These are phyloP conservation scores for Lagerstroemia speciosa DNA, from an alignment of 345 rosid genomes.

Conservation along the genomic window DNA sequence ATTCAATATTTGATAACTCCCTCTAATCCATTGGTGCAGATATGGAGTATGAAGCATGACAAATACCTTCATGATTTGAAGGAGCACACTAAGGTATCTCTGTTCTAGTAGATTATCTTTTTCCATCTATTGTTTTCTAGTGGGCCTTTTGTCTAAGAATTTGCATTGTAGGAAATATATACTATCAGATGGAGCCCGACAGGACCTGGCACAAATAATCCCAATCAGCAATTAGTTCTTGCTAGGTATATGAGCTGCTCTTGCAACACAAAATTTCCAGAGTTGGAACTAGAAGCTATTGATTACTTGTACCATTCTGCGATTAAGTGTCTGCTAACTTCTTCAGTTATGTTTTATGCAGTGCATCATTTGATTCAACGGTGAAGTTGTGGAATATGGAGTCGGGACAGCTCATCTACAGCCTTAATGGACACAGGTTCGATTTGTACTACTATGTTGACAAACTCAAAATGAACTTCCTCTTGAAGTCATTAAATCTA, in stretches of 20 bases:
- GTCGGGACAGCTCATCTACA: conserved; percentile 69
- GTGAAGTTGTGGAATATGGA: conserved; percentile 98
- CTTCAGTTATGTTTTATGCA: conserved; percentile 14
- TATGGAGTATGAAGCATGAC: conserved; percentile 83
- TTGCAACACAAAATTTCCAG: not conserved
- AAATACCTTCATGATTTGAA: conserved; percentile 74
- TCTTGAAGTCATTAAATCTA: not conserved
- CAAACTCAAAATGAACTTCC: not conserved
- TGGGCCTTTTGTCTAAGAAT: not conserved
- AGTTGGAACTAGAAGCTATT: not conserved
- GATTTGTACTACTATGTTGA: not conserved
- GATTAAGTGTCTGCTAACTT: not conserved
- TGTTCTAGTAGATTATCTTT: not conserved
- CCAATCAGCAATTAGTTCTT: conserved; percentile 74
- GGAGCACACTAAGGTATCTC: conserved; percentile 61
- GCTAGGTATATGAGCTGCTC: conserved; percentile 50
- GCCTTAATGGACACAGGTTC: conserved; percentile 94
- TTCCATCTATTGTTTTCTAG: not conserved
- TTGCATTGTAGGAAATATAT: conserved; percentile 63
- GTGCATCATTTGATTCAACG: conserved; percentile 97
- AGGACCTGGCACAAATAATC: conserved; percentile 85
- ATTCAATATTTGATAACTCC: not conserved
- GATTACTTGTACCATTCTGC: not conserved
- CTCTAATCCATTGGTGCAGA: conserved; percentile 25
- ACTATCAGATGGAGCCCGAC: conserved; percentile 96